Conservation (phyloP, 2,329 filamentous ascomycete genomes). For the Epichloe gansuensis region DNA sequence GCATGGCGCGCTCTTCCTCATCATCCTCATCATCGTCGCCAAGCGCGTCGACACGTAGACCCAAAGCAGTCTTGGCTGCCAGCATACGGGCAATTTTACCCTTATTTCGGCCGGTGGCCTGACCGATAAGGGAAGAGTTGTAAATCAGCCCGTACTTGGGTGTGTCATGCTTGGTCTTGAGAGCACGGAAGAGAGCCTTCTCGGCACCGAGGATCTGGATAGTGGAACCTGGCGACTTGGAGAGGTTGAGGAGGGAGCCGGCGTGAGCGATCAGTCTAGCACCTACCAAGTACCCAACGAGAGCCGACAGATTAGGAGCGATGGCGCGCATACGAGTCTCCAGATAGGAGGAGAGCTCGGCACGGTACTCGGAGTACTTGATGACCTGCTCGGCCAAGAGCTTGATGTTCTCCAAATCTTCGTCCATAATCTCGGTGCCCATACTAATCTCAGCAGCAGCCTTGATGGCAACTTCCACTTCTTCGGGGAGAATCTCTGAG, state of each 20-base stretch:
- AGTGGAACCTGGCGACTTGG: slow-evolving; percentile 88
- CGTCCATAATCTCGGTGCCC: slow-evolving; percentile 90
- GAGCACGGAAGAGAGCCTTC: slow-evolving; percentile 93
- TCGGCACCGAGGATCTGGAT: slow-evolving; percentile 97
- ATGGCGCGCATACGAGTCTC: slow-evolving; percentile 92
- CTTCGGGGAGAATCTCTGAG: slow-evolving; percentile 83
- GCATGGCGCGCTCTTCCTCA: slow-evolving; percentile 75
- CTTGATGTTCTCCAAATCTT: slow-evolving; percentile 88
- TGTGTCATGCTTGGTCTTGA: slow-evolving; percentile 98
- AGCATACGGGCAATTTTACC: slow-evolving; percentile 97
- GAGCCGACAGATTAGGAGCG: slow-evolving; percentile 84
- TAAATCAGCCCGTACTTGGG: slow-evolving; percentile 96
- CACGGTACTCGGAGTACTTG: slow-evolving; percentile 78
- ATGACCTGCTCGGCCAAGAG: slow-evolving; percentile 88
- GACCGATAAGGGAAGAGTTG: slow-evolving; percentile 84
- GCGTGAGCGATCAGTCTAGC: slow-evolving; percentile 90
- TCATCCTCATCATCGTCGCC: slow-evolving; percentile 50
- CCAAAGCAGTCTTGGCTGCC: slow-evolving; percentile 83
- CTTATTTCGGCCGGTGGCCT: slow-evolving; percentile 97
- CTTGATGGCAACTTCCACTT: slow-evolving; percentile 86
- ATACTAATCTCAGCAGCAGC: slow-evolving; percentile 92
- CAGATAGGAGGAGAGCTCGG: slow-evolving; percentile 78
- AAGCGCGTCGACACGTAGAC: slow-evolving; percentile 79
- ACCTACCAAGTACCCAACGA: slow-evolving; percentile 87
- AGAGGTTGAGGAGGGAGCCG: slow-evolving; percentile 85